Base-by-base conservation (phyloP, 208 protist species). In the Leishmania braziliensis region DNA sequence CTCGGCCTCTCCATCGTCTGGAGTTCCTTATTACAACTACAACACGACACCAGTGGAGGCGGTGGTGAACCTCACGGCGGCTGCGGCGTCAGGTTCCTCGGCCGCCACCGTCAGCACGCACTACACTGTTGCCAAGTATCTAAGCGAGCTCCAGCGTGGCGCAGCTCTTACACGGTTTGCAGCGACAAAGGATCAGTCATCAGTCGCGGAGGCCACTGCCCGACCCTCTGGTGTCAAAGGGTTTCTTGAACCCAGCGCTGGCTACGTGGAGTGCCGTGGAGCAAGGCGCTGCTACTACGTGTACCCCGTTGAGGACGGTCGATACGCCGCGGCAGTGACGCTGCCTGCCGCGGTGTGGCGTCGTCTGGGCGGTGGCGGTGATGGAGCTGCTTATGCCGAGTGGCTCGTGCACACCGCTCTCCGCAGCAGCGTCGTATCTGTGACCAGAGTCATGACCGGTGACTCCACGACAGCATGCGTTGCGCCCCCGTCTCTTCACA, bases 391-490 rank as follows among this genome's bases (percentile, higher is more conserved):
- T 0, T 60, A 68, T 20, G 77, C 82, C 9, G 23, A 81, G 20
- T 85, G 43, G 70, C 65, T 96, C 56, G 36, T 93, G 50, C 73
- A 77, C 66, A 93, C 91, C 26, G 84, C 91, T 18, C 65, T 96
- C 29, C 71, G 65, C 4, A 85, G 93, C 46, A 91, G 89, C 51
- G 23, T 74, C 20, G 36, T 81, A 8, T 53, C 82, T 10, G 58
- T 46, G 16, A 33, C 48, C 39, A 62, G 74, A 26, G 29, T n/a
- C 23, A 48, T 77, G 36, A 33, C 20, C 20, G 74, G 54, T 18
- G 74, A 77, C 69, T 54, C 23, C 23, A 23, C 39, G 50, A 20
- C 56, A n/a, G 14, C 56, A 12, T 51, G 36, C 56, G 50, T 56
- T n/a, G 54, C 53, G 60, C 92, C 93, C 84, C 83, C 79, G 20